A percentile compares a stretch with the other conserved stretches of the same genome.
These are phyloP conservation scores for Aspergillus ochraceus DNA, from an alignment of 2,329 filamentous ascomycete genomes.

Conservation along the genomic window DNA sequence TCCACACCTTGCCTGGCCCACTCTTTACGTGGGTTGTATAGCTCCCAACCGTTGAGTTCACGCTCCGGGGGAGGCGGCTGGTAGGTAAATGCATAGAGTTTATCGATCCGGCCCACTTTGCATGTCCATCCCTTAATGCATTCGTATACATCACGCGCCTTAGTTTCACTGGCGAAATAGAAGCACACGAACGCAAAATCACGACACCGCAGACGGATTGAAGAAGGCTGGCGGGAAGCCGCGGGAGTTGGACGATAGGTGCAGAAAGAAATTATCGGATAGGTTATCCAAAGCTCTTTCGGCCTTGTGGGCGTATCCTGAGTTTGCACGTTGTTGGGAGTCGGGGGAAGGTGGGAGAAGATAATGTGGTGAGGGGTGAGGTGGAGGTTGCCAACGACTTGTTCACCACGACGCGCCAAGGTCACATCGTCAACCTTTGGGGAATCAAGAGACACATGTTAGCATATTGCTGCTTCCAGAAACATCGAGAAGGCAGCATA, in stretches of 20 bases:
- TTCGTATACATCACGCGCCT: slow-evolving; percentile 83
- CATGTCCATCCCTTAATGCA: slow-evolving; percentile 79
- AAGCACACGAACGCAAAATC: slow-evolving; percentile 95
- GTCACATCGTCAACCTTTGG: slow-evolving; percentile 57
- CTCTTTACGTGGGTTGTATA: slow-evolving; percentile 85
- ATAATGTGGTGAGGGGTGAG: slow-evolving; percentile 65
- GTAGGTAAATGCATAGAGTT: slow-evolving; percentile 87
- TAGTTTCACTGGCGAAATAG: slow-evolving; percentile 73
- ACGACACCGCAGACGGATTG: slow-evolving; percentile 82
- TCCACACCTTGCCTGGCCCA: slow-evolving; percentile 86
- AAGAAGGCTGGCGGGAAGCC: slow-evolving; percentile 69
- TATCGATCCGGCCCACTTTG: slow-evolving; percentile 78
- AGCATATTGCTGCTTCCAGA: background rate
- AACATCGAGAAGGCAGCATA: slow-evolving; percentile 17
- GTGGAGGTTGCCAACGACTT: slow-evolving; percentile 61
- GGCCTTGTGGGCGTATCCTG: slow-evolving; percentile 48
- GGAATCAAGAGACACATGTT: background rate
- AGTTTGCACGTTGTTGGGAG: slow-evolving; percentile 38
- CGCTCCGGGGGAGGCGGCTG: slow-evolving; percentile 72
- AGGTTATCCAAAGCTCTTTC: slow-evolving; percentile 88
- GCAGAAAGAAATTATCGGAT: slow-evolving; percentile 84
- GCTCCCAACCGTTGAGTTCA: slow-evolving; percentile 73
- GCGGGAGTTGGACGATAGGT: slow-evolving; percentile 72
- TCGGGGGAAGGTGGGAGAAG: slow-evolving; percentile 57
- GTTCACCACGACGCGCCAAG: slow-evolving; percentile 57